Conservation (phyloP, 139 green algal species). For the Micractinium conductrix region DNA sequence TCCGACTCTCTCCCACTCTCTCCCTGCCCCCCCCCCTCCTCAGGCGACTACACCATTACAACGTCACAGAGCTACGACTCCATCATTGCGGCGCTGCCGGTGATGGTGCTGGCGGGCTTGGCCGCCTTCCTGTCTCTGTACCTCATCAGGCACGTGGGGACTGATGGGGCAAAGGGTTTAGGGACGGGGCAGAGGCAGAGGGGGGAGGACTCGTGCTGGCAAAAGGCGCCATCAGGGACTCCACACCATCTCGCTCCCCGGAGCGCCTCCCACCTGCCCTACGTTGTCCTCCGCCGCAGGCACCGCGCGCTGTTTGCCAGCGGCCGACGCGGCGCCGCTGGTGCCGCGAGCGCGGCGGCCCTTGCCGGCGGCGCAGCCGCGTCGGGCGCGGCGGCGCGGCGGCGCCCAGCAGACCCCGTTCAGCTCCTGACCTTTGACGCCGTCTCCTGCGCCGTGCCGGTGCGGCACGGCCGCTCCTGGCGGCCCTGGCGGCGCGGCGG, state of each 20-base stretch:
- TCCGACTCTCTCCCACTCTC: background rate
- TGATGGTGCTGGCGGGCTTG: slow-evolving; percentile 48
- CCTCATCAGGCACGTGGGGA: background rate
- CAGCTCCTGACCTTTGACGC: slow-evolving; percentile 30
- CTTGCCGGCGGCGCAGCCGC: background rate
- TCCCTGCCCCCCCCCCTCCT: background rate
- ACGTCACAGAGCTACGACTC: slow-evolving; percentile 38
- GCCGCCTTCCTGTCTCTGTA: slow-evolving; percentile 39
- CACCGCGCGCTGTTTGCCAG: background rate
- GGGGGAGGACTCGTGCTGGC: background rate
- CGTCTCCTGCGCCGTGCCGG: slow-evolving; percentile 26
- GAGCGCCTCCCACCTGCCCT: background rate
- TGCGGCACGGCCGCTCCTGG: background rate
- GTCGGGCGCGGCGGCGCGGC: background rate
- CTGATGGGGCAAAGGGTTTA: background rate
- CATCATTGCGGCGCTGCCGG: slow-evolving; percentile 55
- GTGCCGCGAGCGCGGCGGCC: background rate
- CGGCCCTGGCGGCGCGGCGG: background rate
- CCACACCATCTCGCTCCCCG: background rate
- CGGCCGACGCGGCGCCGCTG: background rate
- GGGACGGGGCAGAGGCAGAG: too few species aligned
- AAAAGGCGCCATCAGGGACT: too few species aligned
- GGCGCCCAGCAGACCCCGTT: slow-evolving; percentile 4
- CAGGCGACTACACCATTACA: slow-evolving; percentile 31
- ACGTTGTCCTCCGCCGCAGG: background rate